Evolutionary conservation across 1,284 basidiomycete genomes (phyloP), one percentile per base, ranked within the genome.

Genomic region (Entoloma clypeatum): DNA sequence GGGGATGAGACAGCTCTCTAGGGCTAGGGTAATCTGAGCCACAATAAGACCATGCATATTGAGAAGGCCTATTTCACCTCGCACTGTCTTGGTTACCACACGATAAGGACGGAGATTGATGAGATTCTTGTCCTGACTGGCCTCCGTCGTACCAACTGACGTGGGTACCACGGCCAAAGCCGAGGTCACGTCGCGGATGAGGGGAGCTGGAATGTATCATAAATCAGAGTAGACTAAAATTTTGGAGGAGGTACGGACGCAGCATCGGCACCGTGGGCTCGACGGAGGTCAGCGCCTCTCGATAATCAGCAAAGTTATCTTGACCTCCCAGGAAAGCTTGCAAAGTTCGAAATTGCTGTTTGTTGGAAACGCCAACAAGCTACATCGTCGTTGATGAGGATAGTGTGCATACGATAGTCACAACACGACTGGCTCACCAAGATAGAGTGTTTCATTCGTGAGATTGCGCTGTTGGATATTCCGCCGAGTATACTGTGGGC

Each of bases 401-500:
- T 23, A 7, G 45, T 49, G 50, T 21, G 27, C 3, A 47, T 5
- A 38, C 8, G 24, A 26, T 19, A 4, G 19, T 17, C 19, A 27
- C 4, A 35, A 36, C 30, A 11, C 5, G 28, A 27, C 36, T 16
- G 26, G 45, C 57, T 32, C 27, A 62, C 65, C 36, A 60, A 30
- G 27, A 66, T 52, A 9, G 63, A 63, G 24, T 53, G 59, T 46
- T 49, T 68, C 42, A 59, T 51, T 38, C 53, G 62, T 44, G 42
- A 57, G 43, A 60, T 62, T 37, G 57, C 57, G 41, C 49, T 62
- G 37, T 51, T 52, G 6, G 51, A 55, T 10, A 69, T 44, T n/a
- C 60, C 69, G 14, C 55, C 53, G 13, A 59, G 59, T 18, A 76
- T 68, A 19, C 62, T 49, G 40, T 60, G 59, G 9, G 71, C 68